These are phyloP conservation scores for Penicillium alfredii DNA, from an alignment of 495 filamentous ascomycete species.

Conservation along the genomic window DNA sequence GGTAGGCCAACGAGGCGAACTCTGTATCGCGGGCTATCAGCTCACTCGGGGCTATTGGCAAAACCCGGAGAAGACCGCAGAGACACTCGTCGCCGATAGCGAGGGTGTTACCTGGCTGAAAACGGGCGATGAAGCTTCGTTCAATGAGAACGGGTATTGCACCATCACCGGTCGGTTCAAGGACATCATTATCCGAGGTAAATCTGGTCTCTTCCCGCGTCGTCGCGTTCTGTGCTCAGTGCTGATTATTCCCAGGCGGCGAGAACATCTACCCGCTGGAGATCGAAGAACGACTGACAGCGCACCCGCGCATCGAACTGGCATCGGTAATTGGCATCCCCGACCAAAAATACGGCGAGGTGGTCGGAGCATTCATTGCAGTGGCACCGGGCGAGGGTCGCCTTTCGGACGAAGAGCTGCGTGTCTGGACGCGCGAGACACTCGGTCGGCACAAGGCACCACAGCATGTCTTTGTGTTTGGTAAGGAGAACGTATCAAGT, in stretches of 20 bases:
- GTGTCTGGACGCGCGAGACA: slow-evolving; percentile 53
- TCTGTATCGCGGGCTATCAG: slow-evolving; percentile 65
- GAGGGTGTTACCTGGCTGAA: slow-evolving; percentile 57
- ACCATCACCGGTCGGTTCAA: slow-evolving; percentile 70
- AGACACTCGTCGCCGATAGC: slow-evolving; percentile 53
- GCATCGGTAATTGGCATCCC: slow-evolving; percentile 60
- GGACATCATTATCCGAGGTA: slow-evolving; percentile 76
- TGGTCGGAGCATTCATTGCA: slow-evolving; percentile 57
- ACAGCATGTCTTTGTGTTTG: slow-evolving; percentile 59
- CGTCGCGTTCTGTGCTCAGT: neutral
- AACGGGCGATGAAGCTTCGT: slow-evolving; percentile 65
- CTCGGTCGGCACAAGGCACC: slow-evolving; percentile 65
- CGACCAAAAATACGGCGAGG: slow-evolving; percentile 60
- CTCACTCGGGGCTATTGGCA: slow-evolving; percentile 65
- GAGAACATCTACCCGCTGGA: slow-evolving; percentile 79
- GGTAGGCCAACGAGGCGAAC: slow-evolving; percentile 53
- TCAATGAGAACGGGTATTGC: slow-evolving; percentile 58
- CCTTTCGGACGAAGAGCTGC: slow-evolving; percentile 45
- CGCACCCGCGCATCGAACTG: slow-evolving; percentile 48
- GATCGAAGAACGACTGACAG: slow-evolving; percentile 60
- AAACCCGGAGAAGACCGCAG: slow-evolving; percentile 61
- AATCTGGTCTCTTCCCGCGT: neutral
- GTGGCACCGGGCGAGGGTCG: slow-evolving; percentile 21
- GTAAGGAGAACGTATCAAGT: slow-evolving; percentile 50
- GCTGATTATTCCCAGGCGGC: slow-evolving; percentile 35